phyloP scores from a whole-genome alignment of 2,329 filamentous ascomycete genomes.

The Ceratocystis alfenasii region DNA sequence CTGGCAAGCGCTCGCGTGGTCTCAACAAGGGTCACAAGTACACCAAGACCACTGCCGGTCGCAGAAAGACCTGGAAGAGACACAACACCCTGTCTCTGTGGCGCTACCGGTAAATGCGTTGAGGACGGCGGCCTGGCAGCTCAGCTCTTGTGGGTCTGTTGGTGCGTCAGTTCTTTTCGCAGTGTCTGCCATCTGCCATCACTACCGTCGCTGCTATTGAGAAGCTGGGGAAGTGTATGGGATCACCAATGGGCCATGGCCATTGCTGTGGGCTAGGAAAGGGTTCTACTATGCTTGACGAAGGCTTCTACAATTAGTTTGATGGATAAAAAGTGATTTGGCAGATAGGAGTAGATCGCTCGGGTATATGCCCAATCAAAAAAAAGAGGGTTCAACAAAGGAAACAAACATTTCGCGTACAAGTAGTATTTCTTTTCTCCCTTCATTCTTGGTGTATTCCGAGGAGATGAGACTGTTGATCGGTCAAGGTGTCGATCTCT shows the following conservation, averaged over 20 bases:
- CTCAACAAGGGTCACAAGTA: constrained; percentile 98
- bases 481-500: neutral
- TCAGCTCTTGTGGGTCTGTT: constrained; percentile 11
- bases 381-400: constrained; percentile 11
- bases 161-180: constrained; percentile 20
- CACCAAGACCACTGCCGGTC: constrained; percentile 95
- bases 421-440: neutral
- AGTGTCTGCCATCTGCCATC: constrained; percentile 17
- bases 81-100: constrained; percentile 99
- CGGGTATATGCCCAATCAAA: neutral
- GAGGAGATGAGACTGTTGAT: neutral
- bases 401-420: constrained; percentile 8
- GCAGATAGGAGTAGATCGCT: constrained; percentile 12
- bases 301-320: constrained; percentile 17
- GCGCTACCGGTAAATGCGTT: constrained; percentile 70
- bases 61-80: constrained; percentile 99
- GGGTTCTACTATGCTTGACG: constrained; percentile 21
- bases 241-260: constrained; percentile 21
- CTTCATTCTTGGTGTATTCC: neutral
- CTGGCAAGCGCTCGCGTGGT: constrained; percentile 98
- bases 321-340: constrained; percentile 6
- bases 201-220: constrained; percentile 19
- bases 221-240: constrained; percentile 21
- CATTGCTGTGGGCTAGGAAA: constrained; percentile 22
- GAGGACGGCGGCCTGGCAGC: constrained; percentile 11